These are phyloP conservation scores for Phytopythium ostracodes DNA, from an alignment of 352 stramenopile species.

Conservation along the genomic window DNA sequence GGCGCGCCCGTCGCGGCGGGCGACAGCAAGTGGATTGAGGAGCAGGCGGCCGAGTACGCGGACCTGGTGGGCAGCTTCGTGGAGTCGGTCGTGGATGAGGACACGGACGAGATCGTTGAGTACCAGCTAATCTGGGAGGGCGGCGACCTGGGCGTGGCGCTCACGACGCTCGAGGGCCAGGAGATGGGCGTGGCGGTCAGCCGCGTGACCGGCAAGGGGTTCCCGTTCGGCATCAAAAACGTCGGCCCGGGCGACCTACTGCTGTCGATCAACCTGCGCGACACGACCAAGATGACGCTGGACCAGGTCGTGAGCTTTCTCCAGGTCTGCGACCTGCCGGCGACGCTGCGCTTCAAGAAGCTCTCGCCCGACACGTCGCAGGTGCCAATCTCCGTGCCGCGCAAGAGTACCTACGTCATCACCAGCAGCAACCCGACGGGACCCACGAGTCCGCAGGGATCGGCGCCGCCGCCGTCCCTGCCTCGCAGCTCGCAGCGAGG, in stretches of 20 bases:
- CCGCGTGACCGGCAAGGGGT: slow-evolving; percentile 81
- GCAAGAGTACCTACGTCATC: slow-evolving; percentile 67
- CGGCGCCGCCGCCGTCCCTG: slow-evolving; percentile 27
- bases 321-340: slow-evolving; percentile 80
- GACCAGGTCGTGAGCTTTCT: slow-evolving; percentile 81
- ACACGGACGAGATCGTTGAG: slow-evolving; percentile 84
- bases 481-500: slow-evolving; percentile 26
- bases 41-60: slow-evolving; percentile 81
- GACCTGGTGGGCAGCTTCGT: slow-evolving; percentile 85
- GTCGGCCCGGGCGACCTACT: slow-evolving; percentile 74
- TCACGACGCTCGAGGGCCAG: slow-evolving; percentile 67
- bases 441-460: slow-evolving; percentile 59
- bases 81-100: slow-evolving; percentile 74
- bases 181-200: slow-evolving; percentile 66
- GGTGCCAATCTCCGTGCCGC: slow-evolving; percentile 30
- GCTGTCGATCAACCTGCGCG: slow-evolving; percentile 80
- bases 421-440: slow-evolving; percentile 39
- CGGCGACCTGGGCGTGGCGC: slow-evolving; percentile 76
- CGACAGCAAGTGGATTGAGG: slow-evolving; percentile 66
- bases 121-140: slow-evolving; percentile 90
- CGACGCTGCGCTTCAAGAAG: slow-evolving; percentile 86
- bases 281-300: slow-evolving; percentile 73
- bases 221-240: slow-evolving; percentile 88
- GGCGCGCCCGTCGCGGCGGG: not conserved
- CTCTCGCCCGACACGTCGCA: slow-evolving; percentile 53